Conservation (phyloP, 75 land plant species). For the Picea glauca region DNA sequence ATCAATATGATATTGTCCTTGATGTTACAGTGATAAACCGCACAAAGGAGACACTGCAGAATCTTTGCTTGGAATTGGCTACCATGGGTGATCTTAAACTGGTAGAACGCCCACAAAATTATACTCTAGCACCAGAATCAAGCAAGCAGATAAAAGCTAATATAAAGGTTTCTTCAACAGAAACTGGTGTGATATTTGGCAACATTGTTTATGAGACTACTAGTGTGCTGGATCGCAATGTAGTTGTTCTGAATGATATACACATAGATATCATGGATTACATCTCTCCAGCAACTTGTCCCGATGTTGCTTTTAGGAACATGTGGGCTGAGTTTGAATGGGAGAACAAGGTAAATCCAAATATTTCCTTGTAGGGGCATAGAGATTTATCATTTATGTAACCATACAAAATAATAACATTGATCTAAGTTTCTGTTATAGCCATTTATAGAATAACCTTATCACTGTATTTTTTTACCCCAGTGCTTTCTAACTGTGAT, state of each 20-base stretch:
- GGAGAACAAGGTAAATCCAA: conserved; percentile 79
- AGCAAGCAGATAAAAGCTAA: conserved; percentile 87
- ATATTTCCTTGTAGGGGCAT: not conserved
- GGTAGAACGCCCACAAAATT: conserved; percentile 89
- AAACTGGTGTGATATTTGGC: conserved; percentile 94
- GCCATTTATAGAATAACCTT: no score
- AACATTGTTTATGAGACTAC: conserved; percentile 93
- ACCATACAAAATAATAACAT: no score
- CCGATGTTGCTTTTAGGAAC: conserved; percentile 82
- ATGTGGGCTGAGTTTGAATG: conserved; percentile 98
- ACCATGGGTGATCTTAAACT: conserved; percentile 95
- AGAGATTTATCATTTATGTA: not conserved
- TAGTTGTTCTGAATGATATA: conserved; percentile 87
- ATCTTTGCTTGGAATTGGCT: conserved; percentile 83
- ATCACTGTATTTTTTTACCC: not conserved
- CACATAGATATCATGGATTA: conserved; percentile 96
- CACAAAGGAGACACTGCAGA: conserved; percentile 81
- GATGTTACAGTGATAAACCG: conserved; percentile 91
- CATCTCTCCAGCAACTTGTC: conserved; percentile 78
- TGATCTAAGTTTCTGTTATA: not conserved
- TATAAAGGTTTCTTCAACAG: conserved; percentile 91
- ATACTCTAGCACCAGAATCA: conserved; percentile 84
- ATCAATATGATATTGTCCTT: conserved; percentile 91
- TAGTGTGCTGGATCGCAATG: conserved; percentile 73
- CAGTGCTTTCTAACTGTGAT: not conserved